Percentiles rank a stretch among this genome's conserved stretches.
Conservation (phyloP, 192 early-diverging fungal genomes). For the Diversispora epigaea region DNA sequence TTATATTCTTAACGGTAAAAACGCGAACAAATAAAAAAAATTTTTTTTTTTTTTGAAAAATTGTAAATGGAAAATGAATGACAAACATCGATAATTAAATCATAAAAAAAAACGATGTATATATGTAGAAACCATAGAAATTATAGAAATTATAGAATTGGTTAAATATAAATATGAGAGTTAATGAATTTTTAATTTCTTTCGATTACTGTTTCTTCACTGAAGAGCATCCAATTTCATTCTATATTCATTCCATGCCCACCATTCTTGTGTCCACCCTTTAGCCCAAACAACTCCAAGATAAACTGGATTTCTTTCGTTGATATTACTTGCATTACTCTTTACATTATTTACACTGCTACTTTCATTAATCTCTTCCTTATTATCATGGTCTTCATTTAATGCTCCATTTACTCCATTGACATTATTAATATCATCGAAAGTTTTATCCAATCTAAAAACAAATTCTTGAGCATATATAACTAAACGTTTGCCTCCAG, state of each 20-base stretch:
- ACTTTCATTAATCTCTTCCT: background rate
- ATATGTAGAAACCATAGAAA: background rate
- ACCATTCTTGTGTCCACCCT: conserved; percentile 33
- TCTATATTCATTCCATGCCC: conserved; percentile 32
- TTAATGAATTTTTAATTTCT: background rate
- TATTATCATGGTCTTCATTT: background rate
- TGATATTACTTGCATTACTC: background rate
- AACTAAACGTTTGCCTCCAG: conserved; percentile 16
- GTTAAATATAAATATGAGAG: background rate
- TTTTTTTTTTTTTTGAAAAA: too few relatives aligned
- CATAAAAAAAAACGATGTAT: background rate
- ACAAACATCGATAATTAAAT: too few relatives aligned
- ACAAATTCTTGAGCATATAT: conserved; percentile 31
- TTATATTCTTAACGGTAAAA: too few relatives aligned
- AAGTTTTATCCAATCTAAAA: conserved; percentile 9
- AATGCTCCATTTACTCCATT: background rate
- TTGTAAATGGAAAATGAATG: too few relatives aligned
- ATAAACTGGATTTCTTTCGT: conserved; percentile 13
- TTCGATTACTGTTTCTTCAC: background rate
- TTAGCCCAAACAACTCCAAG: conserved; percentile 31
- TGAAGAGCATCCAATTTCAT: conserved; percentile 31
- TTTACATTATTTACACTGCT: background rate
- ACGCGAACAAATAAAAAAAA: too few relatives aligned
- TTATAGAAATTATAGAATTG: background rate
- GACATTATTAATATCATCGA: background rate